Evolutionary conservation across 192 early-diverging fungal species (phyloP), one percentile per base, ranked within the genome.

Genomic region (Pilaira anomala): DNA sequence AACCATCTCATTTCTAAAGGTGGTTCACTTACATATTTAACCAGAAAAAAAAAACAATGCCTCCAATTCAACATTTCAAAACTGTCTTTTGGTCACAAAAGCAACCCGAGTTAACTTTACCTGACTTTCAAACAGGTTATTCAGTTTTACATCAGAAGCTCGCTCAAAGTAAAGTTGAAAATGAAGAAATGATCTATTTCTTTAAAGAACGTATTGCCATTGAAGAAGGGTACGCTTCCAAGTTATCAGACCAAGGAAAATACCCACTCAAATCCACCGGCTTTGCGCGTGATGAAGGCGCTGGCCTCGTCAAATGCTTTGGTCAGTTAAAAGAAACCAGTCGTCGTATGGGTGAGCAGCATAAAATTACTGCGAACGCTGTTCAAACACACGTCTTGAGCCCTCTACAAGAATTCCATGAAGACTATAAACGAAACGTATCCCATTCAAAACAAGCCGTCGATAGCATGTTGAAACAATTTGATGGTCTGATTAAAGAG

Each of bases 241-340:
- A 67, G 52, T 44, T 79, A 13, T 24, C 36, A 3, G 76, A 77
- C 24, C 65, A 70, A 21, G 60, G 62, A 9, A 68, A 66, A 18
- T 18, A 21, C 1, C 42, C 13, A 12, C 16, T 25, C 14, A 69
- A 80, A 50, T 24, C 68, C 1, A 67, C 76, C 7, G 83, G 83
- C n/a, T 84, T 84, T 53, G 67, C 68, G 1, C 63, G 74, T 21
- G 83, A 84, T 48, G 83, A 84, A 21, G 83, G 83, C 0, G 83
- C 80, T n/a, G 73, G 74, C 6, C 55, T 84, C 50, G 66, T 69
- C 51, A 78, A 68, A 42, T 77, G 75, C 7, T 84, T 82, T 51
- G 72, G 73, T 33, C 76, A 68, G 9, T 62, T 84, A 14, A 82
- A 82, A 48, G 44, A 63, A 16, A 77, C 80, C 24, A 78, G 76